Evolutionary conservation across 2,329 filamentous ascomycete species (phyloP).

Genomic region (Aspergillus sojae): DNA sequence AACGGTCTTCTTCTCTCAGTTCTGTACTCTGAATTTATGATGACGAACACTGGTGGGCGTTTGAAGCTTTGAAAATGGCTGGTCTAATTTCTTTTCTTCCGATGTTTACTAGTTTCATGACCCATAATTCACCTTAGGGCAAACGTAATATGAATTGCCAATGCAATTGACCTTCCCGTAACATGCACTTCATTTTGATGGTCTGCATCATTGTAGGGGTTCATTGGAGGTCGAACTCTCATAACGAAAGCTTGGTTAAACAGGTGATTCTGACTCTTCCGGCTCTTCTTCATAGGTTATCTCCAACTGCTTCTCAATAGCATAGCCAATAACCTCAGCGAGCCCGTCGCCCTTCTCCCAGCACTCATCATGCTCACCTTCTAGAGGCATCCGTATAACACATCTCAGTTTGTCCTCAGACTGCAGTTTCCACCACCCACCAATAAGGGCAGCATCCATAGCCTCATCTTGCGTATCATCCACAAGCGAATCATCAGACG

Average conservation of each 20-base stretch:
- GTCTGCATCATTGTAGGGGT: neutral
- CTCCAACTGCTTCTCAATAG: slow-evolving; percentile 31
- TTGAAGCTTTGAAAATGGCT: slow-evolving; percentile 28
- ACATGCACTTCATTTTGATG: neutral
- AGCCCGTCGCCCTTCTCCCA: slow-evolving; percentile 46
- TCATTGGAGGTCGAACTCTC: neutral
- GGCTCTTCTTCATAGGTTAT: neutral
- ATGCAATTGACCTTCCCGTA: neutral
- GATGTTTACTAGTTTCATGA: slow-evolving; percentile 28
- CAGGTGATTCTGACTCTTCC: neutral
- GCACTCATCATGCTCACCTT: slow-evolving; percentile 45
- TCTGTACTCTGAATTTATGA: slow-evolving; percentile 32
- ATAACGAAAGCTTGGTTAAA: neutral
- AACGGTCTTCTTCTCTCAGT: slow-evolving; percentile 27
- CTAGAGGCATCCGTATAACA: slow-evolving; percentile 42
- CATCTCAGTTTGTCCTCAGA: slow-evolving; percentile 34
- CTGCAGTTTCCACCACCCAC: slow-evolving; percentile 45
- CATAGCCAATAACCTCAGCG: slow-evolving; percentile 38
- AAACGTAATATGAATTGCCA: neutral
- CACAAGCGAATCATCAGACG: slow-evolving; percentile 45
- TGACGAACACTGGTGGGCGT: slow-evolving; percentile 29
- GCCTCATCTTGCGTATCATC: slow-evolving; percentile 39
- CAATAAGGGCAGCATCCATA: slow-evolving; percentile 56
- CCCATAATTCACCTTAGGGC: neutral
- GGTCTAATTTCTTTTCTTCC: slow-evolving; percentile 25